Base-by-base conservation (phyloP, 371 early-diverging fungal genomes). In the Nematocida sp. region DNA sequence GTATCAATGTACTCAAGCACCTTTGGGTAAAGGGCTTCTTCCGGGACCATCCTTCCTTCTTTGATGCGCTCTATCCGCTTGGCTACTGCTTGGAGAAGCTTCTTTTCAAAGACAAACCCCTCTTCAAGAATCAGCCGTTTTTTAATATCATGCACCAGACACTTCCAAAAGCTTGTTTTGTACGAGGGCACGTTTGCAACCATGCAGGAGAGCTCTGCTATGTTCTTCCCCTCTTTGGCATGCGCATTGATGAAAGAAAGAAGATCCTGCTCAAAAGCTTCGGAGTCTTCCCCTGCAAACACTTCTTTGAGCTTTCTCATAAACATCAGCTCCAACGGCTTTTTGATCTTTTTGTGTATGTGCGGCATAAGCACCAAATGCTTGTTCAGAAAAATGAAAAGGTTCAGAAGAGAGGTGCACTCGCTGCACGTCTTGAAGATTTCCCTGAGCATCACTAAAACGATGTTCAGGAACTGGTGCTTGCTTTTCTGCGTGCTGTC, bases 321-420 rank as follows among this genome's bases (percentile, higher is more conserved):
- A 8, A 70, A n/a, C 13, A 45, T n/a, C 15, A 70, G 19, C 25
- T 70, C 74, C 29, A 70, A 46, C 2, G 52, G 25, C 34, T 50
- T 31, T 41, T 45, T 57, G 41, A 60, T 46, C 17, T 31, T 58
- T 3, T 62, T 62, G 0, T 40, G 49, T 4, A 48, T 41, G 17
- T 50, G 11, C 37, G 74, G 74, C 74, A 70, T 70, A 46, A 32
- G 46, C 7, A 27, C n/a, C 11, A 70, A 36, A 38, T 70, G 74
- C 37, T 57, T 41, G 13, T 29, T 41, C 13, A 70, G 49, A 48
- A 70, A 70, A 8, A 57, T 36, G 25, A 37, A 53, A 23, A 70
- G 51, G 31, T 43, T 55, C 17, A 70, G 36, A 29, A 70, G 17
- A 4, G 74, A 48, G 7, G 13, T 34, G 32, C 74, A 70, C 17